A percentile compares a stretch with the other conserved stretches of the same genome.
These are phyloP conservation scores for Capronia coronata DNA, from an alignment of 2,329 filamentous ascomycete genomes.

Conservation along the genomic window DNA sequence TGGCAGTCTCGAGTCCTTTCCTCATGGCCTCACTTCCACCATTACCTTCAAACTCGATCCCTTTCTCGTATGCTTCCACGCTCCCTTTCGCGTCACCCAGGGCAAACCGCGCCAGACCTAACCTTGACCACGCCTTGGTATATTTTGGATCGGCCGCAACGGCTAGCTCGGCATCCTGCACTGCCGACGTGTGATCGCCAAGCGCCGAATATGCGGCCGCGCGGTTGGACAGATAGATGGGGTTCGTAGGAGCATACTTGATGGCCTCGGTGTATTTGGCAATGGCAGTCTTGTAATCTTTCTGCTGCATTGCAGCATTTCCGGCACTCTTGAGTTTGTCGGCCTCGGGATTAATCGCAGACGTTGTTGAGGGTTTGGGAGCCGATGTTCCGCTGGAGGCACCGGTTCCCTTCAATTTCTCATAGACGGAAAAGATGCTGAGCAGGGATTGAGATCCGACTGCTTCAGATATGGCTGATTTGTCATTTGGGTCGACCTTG, in stretches of 20 bases:
- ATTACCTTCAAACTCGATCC: constrained; percentile 88
- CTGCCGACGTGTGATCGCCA: constrained; percentile 75
- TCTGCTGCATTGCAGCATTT: constrained; percentile 90
- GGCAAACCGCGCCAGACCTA: constrained; percentile 86
- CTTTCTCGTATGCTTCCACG: constrained; percentile 90
- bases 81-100: constrained; percentile 83
- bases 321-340: constrained; percentile 84
- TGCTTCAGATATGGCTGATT: constrained; percentile 65
- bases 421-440: constrained; percentile 90
- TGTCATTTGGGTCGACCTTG: constrained; percentile 80
- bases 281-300: constrained; percentile 79
- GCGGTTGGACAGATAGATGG: constrained; percentile 95
- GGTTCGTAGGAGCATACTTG: constrained; percentile 71
- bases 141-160: constrained; percentile 83
- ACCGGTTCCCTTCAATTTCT: constrained; percentile 74
- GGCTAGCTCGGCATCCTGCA: constrained; percentile 82
- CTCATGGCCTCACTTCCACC: constrained; percentile 96
- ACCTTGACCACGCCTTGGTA: constrained; percentile 92
- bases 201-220: constrained; percentile 85
- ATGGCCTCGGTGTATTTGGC: constrained; percentile 84
- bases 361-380: constrained; percentile 34
- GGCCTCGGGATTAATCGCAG: constrained; percentile 57
- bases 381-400: constrained; percentile 39
- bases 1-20: constrained; percentile 91
- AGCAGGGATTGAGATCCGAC: constrained; percentile 81